A percentile compares a stretch with the other conserved stretches of the same genome.
Conservation (phyloP, 2,329 filamentous ascomycete genomes). For the Boeremia exigua region DNA sequence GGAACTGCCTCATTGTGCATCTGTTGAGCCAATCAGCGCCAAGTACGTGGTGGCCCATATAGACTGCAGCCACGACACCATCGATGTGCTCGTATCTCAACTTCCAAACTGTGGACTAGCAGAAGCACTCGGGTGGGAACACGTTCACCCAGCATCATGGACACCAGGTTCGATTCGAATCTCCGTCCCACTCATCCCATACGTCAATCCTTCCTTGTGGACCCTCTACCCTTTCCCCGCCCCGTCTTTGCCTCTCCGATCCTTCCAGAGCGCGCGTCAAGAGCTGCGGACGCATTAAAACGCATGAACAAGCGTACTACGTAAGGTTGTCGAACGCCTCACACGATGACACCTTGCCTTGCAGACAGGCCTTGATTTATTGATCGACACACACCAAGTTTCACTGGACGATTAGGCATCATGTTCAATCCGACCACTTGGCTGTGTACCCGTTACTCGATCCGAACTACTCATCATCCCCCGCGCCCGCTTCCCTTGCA, state of each 20-base stretch:
- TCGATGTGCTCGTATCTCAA: slow-evolving; percentile 14
- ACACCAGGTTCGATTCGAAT: slow-evolving; percentile 4
- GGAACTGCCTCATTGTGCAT: slow-evolving; percentile 21
- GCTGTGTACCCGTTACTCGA: slow-evolving; percentile 24
- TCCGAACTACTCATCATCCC: slow-evolving; percentile 20
- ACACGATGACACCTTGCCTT: slow-evolving; percentile 28
- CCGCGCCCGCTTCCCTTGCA: slow-evolving; percentile 14
- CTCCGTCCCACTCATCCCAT: slow-evolving; percentile 16
- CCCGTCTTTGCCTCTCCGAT: slow-evolving; percentile 4
- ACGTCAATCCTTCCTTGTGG: slow-evolving; percentile 15
- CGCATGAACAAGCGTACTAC: slow-evolving; percentile 3
- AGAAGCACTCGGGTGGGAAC: slow-evolving; percentile 7
- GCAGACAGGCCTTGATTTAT: slow-evolving; percentile 15
- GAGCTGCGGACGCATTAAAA: not conserved
- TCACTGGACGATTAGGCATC: slow-evolving; percentile 26
- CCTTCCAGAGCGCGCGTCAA: not conserved
- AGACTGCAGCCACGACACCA: slow-evolving; percentile 29
- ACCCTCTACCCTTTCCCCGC: slow-evolving; percentile 7
- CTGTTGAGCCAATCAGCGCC: slow-evolving; percentile 33
- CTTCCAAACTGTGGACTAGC: not conserved
- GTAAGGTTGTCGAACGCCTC: slow-evolving; percentile 3
- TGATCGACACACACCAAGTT: slow-evolving; percentile 29
- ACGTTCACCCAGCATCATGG: slow-evolving; percentile 14
- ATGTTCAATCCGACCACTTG: slow-evolving; percentile 16
- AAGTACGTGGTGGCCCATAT: slow-evolving; percentile 37